A percentile compares a stretch with the other conserved stretches of the same genome.
These are phyloP conservation scores for Scleromitrula shiraiana DNA, from an alignment of 2,329 filamentous ascomycete genomes.

Conservation along the genomic window DNA sequence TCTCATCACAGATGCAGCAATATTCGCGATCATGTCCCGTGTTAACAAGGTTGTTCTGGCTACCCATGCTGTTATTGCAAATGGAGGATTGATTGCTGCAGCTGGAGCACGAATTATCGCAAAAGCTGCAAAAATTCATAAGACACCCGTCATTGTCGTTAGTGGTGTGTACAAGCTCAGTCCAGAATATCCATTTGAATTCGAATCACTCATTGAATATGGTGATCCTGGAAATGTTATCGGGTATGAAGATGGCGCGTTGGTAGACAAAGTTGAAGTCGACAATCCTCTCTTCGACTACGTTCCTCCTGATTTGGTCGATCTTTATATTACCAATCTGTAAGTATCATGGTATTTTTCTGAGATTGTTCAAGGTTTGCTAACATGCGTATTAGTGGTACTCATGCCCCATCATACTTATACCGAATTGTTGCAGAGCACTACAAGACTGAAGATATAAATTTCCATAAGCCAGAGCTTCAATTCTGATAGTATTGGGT, in stretches of 20 bases:
- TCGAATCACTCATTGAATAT: constrained; percentile 76
- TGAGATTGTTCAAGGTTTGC: constrained; percentile 16
- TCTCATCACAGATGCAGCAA: constrained; percentile 72
- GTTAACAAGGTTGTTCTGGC: constrained; percentile 93
- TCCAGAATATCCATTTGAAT: constrained; percentile 78
- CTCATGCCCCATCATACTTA: constrained; percentile 63
- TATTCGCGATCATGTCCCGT: constrained; percentile 89
- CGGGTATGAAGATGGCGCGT: constrained; percentile 67
- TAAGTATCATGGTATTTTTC: constrained; percentile 36
- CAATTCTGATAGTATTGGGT: constrained; percentile 18
- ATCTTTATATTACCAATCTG: constrained; percentile 82
- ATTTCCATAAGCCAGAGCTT: constrained; percentile 40
- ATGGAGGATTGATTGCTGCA: constrained; percentile 77
- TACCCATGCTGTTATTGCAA: constrained; percentile 79
- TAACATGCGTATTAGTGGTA: constrained; percentile 40
- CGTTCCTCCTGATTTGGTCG: constrained; percentile 66
- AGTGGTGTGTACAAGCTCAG: constrained; percentile 91
- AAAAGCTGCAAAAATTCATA: constrained; percentile 72
- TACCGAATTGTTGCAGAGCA: constrained; percentile 67
- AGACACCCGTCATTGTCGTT: constrained; percentile 79
- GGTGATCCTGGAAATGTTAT: constrained; percentile 73
- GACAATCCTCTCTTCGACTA: constrained; percentile 77
- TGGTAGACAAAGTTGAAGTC: constrained; percentile 71
- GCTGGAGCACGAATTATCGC: constrained; percentile 79
- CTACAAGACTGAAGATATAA: constrained; percentile 65